Conservation (phyloP, 495 filamentous ascomycete genomes). For the Penicillium egyptiacum region DNA sequence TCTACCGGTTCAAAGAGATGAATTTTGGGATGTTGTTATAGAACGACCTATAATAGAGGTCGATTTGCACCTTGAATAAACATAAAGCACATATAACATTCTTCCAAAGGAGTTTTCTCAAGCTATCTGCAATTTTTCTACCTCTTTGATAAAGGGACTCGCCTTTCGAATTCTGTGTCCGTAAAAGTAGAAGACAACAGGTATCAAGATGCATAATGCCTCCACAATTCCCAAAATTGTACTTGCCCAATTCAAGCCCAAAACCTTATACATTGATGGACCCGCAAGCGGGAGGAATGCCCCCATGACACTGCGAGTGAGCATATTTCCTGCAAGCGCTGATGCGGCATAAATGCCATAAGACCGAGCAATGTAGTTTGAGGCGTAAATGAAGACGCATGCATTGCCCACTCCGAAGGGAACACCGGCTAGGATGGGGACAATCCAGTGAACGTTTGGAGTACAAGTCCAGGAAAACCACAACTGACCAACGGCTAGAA, state of each 20-base stretch:
- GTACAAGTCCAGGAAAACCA: conserved; percentile 77
- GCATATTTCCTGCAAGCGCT: conserved; percentile 70
- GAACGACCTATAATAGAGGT: no score
- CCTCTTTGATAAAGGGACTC: background rate
- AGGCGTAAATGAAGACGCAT: conserved; percentile 72
- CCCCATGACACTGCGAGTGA: conserved; percentile 62
- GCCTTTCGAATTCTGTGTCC: background rate
- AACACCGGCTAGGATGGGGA: conserved; percentile 70
- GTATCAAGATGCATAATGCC: background rate
- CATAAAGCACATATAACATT: no score
- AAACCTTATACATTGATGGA: conserved; percentile 61
- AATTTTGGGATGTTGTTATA: no score
- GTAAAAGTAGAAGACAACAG: conserved; percentile 1
- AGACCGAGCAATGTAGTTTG: conserved; percentile 70
- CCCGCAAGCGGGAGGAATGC: conserved; percentile 73
- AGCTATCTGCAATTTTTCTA: background rate
- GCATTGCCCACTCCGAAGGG: conserved; percentile 75
- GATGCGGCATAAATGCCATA: conserved; percentile 77
- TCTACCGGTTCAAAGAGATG: no score
- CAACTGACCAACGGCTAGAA: conserved; percentile 67
- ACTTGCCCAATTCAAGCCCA: conserved; percentile 75
- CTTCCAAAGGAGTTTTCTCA: no score
- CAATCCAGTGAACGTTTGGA: conserved; percentile 69
- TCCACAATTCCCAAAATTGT: conserved; percentile 32
- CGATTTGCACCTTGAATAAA: no score